Percentiles rank a stretch among this genome's conserved stretches.
These are phyloP conservation scores for Volutella citrinella DNA, from an alignment of 2,329 filamentous ascomycete genomes.

Conservation along the genomic window DNA sequence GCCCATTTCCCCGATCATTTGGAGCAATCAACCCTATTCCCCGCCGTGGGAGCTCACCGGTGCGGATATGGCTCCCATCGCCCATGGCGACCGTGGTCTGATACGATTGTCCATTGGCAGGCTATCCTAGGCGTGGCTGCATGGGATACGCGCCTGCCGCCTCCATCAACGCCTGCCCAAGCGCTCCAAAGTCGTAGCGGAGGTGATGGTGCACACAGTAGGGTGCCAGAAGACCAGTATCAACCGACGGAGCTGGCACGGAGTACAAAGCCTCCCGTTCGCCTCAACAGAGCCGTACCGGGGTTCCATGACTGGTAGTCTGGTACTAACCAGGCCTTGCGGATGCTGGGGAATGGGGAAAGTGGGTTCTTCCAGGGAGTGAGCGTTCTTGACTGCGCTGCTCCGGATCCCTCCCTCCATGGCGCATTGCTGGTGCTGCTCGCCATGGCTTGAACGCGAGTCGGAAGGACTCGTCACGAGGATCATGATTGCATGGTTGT, in stretches of 20 bases:
- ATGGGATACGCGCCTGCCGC: constrained; percentile 19
- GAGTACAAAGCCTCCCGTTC: too few species aligned
- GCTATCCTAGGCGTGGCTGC: constrained; percentile 23
- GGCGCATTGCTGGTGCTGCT: too few species aligned
- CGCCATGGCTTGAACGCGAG: too few species aligned
- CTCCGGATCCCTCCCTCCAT: constrained; percentile 7
- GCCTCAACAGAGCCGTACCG: too few species aligned
- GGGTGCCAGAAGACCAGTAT: constrained; percentile 15
- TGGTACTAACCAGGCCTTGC: constrained; percentile 13
- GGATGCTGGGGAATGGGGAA: constrained; percentile 14
- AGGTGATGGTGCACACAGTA: constrained; percentile 9
- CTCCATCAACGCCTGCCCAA: too few species aligned
- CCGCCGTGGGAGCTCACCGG: constrained; percentile 6
- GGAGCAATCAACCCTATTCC: constrained; percentile 4
- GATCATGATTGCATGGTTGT: too few species aligned
- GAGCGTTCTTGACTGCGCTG: constrained; percentile 13
- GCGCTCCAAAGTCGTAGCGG: constrained; percentile 15
- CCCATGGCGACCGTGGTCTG: constrained; percentile 21
- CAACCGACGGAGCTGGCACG: constrained; percentile 16
- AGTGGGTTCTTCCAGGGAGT: constrained; percentile 13
- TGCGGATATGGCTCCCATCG: constrained; percentile 8
- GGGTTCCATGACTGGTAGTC: too few species aligned
- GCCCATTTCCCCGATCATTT: too few species aligned
- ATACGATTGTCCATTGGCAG: constrained; percentile 18
- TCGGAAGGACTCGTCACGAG: too few species aligned